Evolutionary conservation across 1,139 yeast genomes (phyloP).

Genomic region (Pichia kudriavzevii): DNA sequence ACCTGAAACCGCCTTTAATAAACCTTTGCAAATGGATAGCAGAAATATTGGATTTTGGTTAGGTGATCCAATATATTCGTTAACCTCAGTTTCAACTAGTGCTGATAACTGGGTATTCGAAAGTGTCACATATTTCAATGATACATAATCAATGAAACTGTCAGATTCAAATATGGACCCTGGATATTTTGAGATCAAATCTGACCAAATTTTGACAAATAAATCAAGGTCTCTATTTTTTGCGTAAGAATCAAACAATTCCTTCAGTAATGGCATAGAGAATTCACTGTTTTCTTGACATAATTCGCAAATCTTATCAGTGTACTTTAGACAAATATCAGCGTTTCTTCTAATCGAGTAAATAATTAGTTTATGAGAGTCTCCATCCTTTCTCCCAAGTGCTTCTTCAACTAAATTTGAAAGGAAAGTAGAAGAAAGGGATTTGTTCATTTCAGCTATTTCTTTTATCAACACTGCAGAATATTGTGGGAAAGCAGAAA

Average conservation of each 20-base stretch:
- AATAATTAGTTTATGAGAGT: constrained; percentile 12
- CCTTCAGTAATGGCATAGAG: constrained; percentile 27
- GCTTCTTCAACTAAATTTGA: constrained; percentile 20
- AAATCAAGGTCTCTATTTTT: constrained; percentile 52
- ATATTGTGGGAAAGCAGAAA: constrained; percentile 15
- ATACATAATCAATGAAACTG: constrained; percentile 32
- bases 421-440: constrained; percentile 22
- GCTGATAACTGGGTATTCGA: constrained; percentile 40
- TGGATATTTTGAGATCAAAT: constrained; percentile 27
- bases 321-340: constrained; percentile 22
- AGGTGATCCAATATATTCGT: constrained; percentile 8
- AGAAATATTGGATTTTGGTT: constrained; percentile 27
- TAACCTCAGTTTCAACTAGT: constrained; percentile 23
- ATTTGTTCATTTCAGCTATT: constrained; percentile 21
- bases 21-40: constrained; percentile 35
- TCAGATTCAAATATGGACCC: constrained; percentile 21
- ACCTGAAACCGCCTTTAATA: constrained; percentile 25
- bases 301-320: constrained; percentile 15
- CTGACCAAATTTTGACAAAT: constrained; percentile 45
- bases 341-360: constrained; percentile 22
- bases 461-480: constrained; percentile 18
- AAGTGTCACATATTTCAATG: constrained; percentile 35
- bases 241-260: constrained; percentile 40
- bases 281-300: constrained; percentile 8
- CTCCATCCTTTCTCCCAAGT: constrained; percentile 3